A percentile compares a stretch with the other conserved stretches of the same genome.
These are phyloP conservation scores for Penicillium frequentans DNA, from an alignment of 2,329 filamentous ascomycete species.

Conservation along the genomic window DNA sequence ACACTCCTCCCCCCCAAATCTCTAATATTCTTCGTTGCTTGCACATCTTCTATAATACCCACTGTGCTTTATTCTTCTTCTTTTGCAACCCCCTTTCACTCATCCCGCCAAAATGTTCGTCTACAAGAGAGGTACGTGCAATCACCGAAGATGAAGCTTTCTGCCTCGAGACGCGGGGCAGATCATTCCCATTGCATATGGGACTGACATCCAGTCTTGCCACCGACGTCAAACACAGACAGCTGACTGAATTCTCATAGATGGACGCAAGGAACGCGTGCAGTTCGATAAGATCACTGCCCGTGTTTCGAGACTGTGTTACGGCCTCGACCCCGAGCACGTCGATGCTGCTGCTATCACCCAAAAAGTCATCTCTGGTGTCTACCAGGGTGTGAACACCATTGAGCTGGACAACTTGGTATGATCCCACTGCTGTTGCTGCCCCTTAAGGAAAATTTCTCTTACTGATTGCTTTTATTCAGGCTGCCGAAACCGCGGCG, in stretches of 20 bases:
- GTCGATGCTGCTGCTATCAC: conserved; percentile 98
- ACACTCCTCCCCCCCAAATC: conserved; percentile 13
- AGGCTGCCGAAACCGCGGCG: conserved; percentile 97
- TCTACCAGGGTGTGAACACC: conserved; percentile 97
- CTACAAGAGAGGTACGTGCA: conserved; percentile 60
- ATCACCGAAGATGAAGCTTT: background rate
- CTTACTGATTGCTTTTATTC: conserved; percentile 24
- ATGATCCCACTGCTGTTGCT: conserved; percentile 40
- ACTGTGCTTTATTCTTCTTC: conserved; percentile 16
- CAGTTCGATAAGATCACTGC: conserved; percentile 99
- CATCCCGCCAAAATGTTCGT: conserved; percentile 55
- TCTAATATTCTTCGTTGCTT: conserved; percentile 12
- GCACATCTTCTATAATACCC: conserved; percentile 25
- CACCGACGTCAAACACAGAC: conserved; percentile 11
- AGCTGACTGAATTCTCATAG: conserved; percentile 50
- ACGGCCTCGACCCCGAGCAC: conserved; percentile 92
- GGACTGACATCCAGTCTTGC: conserved; percentile 10
- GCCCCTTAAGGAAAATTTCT: background rate
- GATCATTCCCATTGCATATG: background rate
- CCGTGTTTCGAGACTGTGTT: conserved; percentile 95
- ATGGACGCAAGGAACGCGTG: conserved; percentile 99
- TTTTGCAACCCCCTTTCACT: conserved; percentile 9
- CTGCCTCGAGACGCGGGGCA: background rate
- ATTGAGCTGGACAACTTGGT: conserved; percentile 96
- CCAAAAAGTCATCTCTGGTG: conserved; percentile 98